Conservation (phyloP, 2,329 filamentous ascomycete species). For the Leptosphaerulina australis region DNA sequence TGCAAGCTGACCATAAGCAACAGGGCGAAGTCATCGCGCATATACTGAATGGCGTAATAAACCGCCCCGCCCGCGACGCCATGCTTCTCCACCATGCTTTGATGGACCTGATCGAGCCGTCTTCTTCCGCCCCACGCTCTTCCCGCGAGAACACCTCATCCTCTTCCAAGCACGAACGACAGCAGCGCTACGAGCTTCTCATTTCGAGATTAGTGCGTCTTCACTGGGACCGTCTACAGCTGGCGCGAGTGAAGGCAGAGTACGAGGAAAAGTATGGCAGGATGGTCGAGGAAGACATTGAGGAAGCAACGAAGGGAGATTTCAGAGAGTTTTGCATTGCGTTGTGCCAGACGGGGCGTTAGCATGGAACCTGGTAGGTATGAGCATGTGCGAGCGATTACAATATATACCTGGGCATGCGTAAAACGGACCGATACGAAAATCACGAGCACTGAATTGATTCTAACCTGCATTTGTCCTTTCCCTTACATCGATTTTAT, state of each 20-base stretch:
- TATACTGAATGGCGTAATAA: slow-evolving; percentile 95
- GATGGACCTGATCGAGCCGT: slow-evolving; percentile 55
- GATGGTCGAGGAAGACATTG: slow-evolving; percentile 77
- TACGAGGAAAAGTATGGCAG: slow-evolving; percentile 78
- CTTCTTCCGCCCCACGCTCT: slow-evolving; percentile 27
- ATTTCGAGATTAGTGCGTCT: slow-evolving; percentile 86
- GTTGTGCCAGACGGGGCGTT: slow-evolving; percentile 53
- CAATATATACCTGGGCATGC: no score
- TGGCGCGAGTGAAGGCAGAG: slow-evolving; percentile 78
- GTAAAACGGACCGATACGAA: no score
- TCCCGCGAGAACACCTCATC: slow-evolving; percentile 34
- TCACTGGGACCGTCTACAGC: slow-evolving; percentile 88
- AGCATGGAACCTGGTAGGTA: no score
- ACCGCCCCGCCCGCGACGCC: slow-evolving; percentile 90
- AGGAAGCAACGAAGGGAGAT: slow-evolving; percentile 75
- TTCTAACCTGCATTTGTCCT: no score
- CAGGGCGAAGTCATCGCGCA: slow-evolving; percentile 94
- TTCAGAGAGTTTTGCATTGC: slow-evolving; percentile 78
- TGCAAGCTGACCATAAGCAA: slow-evolving; percentile 1
- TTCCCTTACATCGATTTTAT: no score
- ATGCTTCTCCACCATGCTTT: slow-evolving; percentile 90
- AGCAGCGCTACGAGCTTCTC: slow-evolving; percentile 80
- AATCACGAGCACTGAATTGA: no score
- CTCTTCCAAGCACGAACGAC: slow-evolving; percentile 44
- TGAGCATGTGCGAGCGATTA: no score